These are phyloP conservation scores for Colletotrichum sublineola DNA, from an alignment of 2,329 filamentous ascomycete genomes.

Conservation along the genomic window DNA sequence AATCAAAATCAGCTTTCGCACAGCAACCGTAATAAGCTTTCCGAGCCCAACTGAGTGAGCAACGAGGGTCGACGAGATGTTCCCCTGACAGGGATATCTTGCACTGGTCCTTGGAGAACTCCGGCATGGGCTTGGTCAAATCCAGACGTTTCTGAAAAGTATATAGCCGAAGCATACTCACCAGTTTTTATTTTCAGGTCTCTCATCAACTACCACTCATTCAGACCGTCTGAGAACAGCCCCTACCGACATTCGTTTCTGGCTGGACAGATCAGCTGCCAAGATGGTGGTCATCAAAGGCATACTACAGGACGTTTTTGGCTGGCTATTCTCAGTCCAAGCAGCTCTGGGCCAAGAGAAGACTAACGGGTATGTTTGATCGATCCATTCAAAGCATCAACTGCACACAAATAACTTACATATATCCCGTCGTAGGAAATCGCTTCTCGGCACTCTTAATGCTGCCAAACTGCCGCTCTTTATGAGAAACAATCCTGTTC, in stretches of 20 bases:
- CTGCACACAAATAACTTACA: neutral
- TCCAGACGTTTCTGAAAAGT: conserved; percentile 1
- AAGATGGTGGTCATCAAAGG: conserved; percentile 46
- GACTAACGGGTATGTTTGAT: conserved; percentile 55
- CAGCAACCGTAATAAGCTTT: conserved; percentile 7
- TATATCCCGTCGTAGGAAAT: conserved; percentile 49
- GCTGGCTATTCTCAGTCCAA: conserved; percentile 43
- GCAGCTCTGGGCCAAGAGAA: conserved; percentile 49
- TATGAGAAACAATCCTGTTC: conserved; percentile 62
- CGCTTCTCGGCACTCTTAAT: conserved; percentile 55
- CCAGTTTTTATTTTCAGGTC: neutral
- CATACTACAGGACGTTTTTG: conserved; percentile 36
- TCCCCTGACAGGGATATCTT: neutral
- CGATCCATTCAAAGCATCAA: neutral
- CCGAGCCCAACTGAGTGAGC: neutral
- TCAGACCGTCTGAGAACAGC: conserved; percentile 5
- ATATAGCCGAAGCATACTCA: conserved; percentile 38
- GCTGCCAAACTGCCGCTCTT: conserved; percentile 58
- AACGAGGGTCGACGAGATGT: neutral
- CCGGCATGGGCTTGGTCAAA: neutral
- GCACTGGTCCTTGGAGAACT: neutral
- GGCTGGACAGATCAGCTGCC: conserved; percentile 29
- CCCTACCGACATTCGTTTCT: conserved; percentile 1
- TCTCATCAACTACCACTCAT: conserved; percentile 26
- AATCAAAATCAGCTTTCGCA: conserved; percentile 2